These are phyloP conservation scores for Tuber aestivum DNA, from an alignment of 495 filamentous ascomycete species.

Conservation along the genomic window DNA sequence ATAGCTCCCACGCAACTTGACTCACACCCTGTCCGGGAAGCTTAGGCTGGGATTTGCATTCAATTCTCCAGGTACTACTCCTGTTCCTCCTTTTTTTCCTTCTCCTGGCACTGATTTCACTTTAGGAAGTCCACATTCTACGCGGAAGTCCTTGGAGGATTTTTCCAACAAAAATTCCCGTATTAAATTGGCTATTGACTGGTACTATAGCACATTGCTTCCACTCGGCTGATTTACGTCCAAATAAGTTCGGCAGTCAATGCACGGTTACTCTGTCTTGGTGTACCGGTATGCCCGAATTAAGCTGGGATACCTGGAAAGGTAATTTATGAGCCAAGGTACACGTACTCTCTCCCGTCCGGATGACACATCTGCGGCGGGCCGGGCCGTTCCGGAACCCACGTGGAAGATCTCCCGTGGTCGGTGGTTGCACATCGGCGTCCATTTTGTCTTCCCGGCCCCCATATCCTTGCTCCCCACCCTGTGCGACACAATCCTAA, in stretches of 20 bases:
- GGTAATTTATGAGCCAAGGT: neutral
- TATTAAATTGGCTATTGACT: neutral
- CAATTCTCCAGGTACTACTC: neutral
- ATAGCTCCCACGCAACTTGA: neutral
- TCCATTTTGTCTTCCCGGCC: neutral
- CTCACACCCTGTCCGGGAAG: neutral
- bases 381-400: slow-evolving; percentile 2
- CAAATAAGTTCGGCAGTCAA: neutral
- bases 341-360: neutral
- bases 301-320: neutral
- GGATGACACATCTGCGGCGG: neutral
- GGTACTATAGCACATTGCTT: neutral
- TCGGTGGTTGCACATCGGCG: neutral
- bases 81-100: neutral
- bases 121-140: neutral
- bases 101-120: neutral
- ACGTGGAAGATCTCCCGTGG: slow-evolving; percentile 1
- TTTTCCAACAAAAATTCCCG: neutral
- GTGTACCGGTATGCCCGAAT: neutral
- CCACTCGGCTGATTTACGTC: neutral
- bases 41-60: neutral
- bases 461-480: neutral
- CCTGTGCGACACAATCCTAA: neutral
- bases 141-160: neutral
- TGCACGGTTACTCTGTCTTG: neutral